phyloP scores from a whole-genome alignment of 768 basidiomycete genomes.

The Rubroboletus satanas region DNA sequence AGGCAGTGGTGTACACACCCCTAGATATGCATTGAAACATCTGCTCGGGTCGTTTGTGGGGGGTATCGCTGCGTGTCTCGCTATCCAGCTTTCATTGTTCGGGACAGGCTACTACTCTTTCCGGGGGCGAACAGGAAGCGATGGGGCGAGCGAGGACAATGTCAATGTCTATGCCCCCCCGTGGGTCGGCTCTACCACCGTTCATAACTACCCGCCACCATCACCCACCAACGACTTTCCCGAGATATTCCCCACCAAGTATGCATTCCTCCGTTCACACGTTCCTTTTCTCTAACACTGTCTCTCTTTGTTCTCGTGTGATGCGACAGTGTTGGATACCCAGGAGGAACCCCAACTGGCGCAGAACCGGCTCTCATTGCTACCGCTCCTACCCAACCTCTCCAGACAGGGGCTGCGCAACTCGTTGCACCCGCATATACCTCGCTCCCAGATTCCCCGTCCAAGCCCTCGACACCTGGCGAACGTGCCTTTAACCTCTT shows the following conservation, averaged over 20 bases:
- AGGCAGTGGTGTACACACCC: slow-evolving; percentile 15
- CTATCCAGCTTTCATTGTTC: slow-evolving; percentile 44
- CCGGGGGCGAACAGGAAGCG: not conserved
- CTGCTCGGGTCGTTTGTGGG: slow-evolving; percentile 49
- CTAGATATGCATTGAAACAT: slow-evolving; percentile 28
- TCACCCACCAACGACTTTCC: slow-evolving; percentile 72
- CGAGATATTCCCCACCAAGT: slow-evolving; percentile 66
- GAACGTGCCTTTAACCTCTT: slow-evolving; percentile 59
- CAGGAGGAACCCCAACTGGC: slow-evolving; percentile 75
- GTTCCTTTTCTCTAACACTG: not conserved
- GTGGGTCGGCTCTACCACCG: slow-evolving; percentile 67
- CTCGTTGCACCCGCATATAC: slow-evolving; percentile 49
- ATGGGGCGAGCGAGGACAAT: not conserved
- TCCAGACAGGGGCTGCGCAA: slow-evolving; percentile 66
- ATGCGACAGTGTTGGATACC: slow-evolving; percentile 54
- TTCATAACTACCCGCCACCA: slow-evolving; percentile 67
- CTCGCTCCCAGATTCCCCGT: slow-evolving; percentile 20
- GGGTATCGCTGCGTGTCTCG: slow-evolving; percentile 49
- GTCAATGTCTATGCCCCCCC: slow-evolving; percentile 51
- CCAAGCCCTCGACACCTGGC: not conserved
- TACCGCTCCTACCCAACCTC: slow-evolving; percentile 75
- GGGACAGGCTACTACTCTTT: slow-evolving; percentile 33
- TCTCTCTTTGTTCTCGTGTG: not conserved
- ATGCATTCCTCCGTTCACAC: not conserved
- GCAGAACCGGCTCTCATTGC: slow-evolving; percentile 69